Percentiles rank a stretch among this genome's conserved stretches.
Evolutionary conservation across 257 asterid genomes (phyloP).

Genomic region (Cynanchum wilfordii): DNA sequence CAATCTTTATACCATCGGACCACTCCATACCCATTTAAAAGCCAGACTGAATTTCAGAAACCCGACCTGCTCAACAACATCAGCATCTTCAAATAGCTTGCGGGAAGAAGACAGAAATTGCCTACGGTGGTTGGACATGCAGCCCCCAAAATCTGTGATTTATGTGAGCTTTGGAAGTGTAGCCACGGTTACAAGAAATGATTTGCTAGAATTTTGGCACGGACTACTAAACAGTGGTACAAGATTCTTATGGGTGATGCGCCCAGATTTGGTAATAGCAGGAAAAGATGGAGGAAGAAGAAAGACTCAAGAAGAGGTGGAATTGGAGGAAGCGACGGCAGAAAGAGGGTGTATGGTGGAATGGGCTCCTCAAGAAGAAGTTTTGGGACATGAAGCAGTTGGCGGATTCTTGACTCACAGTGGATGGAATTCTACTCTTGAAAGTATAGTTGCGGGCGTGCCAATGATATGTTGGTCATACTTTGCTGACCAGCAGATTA

Average conservation of each 20-base stretch:
- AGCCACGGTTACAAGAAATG: constrained; percentile 24
- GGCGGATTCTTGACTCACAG: constrained; percentile 67
- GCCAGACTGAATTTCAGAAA: constrained; percentile 27
- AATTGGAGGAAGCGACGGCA: constrained; percentile 29
- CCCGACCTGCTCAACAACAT: not conserved
- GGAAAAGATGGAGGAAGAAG: constrained; percentile 19
- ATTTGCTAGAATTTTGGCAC: constrained; percentile 34
- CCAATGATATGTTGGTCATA: constrained; percentile 34
- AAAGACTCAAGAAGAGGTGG: constrained; percentile 23
- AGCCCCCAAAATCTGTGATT: constrained; percentile 33
- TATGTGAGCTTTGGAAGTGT: constrained; percentile 52
- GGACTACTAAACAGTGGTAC: constrained; percentile 38
- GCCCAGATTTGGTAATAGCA: constrained; percentile 30
- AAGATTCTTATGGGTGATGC: constrained; percentile 46
- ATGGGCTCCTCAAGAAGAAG: constrained; percentile 74
- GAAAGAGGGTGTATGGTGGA: constrained; percentile 44
- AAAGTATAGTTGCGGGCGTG: constrained; percentile 27
- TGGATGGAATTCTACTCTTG: constrained; percentile 54
- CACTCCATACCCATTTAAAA: constrained; percentile 55
- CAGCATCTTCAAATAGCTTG: constrained; percentile 29
- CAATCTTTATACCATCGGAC: constrained; percentile 62
- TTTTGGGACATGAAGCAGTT: constrained; percentile 44
- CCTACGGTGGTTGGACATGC: constrained; percentile 37
- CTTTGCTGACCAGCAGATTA: constrained; percentile 28
- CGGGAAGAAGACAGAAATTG: constrained; percentile 45